Conservation (phyloP, 306 rosid genomes). For the Lathyrus oleraceus region DNA sequence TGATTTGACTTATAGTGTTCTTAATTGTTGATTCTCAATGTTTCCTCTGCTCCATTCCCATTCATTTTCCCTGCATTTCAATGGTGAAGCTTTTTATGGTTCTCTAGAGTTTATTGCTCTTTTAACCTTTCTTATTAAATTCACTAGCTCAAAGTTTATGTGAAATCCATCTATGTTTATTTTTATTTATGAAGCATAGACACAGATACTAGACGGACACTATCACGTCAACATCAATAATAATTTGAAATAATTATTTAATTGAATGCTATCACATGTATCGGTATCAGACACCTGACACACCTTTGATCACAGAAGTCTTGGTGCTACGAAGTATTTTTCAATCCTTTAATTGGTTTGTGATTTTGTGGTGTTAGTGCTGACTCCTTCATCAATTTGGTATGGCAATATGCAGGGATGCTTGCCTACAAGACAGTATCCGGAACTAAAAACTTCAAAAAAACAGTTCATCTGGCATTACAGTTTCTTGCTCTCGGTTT, state of each 20-base stretch:
- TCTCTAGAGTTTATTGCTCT: slow-evolving; percentile 12
- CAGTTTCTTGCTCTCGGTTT: slow-evolving; percentile 70
- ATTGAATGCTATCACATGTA: no score
- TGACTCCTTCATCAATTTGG: slow-evolving; percentile 12
- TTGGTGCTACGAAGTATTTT: background rate
- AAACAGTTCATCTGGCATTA: slow-evolving; percentile 70
- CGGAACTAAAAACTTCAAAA: slow-evolving; percentile 78
- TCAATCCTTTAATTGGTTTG: background rate
- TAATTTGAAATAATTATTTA: no score
- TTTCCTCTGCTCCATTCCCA: background rate
- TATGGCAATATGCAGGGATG: slow-evolving; percentile 66
- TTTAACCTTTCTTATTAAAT: background rate
- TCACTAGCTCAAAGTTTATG: slow-evolving; percentile 1
- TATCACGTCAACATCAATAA: no score
- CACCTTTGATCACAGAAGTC: no score
- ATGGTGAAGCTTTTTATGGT: background rate
- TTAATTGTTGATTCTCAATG: slow-evolving; percentile 7
- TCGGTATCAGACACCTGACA: no score
- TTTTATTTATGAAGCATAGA: no score
- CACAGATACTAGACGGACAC: no score
- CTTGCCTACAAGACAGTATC: slow-evolving; percentile 84
- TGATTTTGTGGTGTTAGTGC: slow-evolving; percentile 3
- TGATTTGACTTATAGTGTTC: background rate
- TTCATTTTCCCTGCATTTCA: background rate
- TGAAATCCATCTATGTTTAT: slow-evolving; percentile 7